Conservation (phyloP, 1,284 basidiomycete genomes). For the Microbotryomycetes sp. region DNA sequence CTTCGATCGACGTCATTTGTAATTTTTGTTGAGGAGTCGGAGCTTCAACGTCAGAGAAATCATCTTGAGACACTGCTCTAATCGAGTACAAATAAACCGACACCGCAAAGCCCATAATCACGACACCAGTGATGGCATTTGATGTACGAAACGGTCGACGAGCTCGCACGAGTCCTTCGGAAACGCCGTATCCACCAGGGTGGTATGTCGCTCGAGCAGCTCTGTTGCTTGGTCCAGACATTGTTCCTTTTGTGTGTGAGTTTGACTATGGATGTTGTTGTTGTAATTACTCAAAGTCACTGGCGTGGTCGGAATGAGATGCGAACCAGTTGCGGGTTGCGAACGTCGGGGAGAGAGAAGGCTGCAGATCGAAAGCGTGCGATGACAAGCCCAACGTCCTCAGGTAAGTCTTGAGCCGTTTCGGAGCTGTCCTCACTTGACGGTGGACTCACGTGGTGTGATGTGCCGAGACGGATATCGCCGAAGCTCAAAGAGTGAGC, state of each 20-base stretch:
- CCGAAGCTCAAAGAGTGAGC: no score
- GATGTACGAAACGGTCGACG: constrained; percentile 70
- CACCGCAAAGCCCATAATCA: constrained; percentile 67
- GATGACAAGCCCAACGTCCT: no score
- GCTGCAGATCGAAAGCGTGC: no score
- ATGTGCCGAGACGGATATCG: no score
- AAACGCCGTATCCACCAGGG: constrained; percentile 50
- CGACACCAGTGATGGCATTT: constrained; percentile 71
- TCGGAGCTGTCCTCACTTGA: no score
- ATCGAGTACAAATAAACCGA: constrained; percentile 90
- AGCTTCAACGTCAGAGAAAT: constrained; percentile 50
- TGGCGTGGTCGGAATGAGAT: no score
- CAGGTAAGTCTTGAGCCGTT: no score
- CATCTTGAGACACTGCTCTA: constrained; percentile 84
- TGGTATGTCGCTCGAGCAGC: constrained; percentile 26
- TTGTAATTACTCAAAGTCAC: no score
- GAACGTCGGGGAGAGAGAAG: no score
- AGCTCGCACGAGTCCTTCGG: constrained; percentile 76
- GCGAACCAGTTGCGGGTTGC: no score
- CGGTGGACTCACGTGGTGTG: no score
- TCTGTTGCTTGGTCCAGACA: constrained; percentile 11
- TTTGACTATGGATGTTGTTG: no score
- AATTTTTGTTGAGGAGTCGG: constrained; percentile 16
- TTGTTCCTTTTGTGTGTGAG: not conserved
- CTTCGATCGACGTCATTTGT: constrained; percentile 22